These are phyloP conservation scores for Sclerotinia minor DNA, from an alignment of 2,329 filamentous ascomycete species.

Conservation along the genomic window DNA sequence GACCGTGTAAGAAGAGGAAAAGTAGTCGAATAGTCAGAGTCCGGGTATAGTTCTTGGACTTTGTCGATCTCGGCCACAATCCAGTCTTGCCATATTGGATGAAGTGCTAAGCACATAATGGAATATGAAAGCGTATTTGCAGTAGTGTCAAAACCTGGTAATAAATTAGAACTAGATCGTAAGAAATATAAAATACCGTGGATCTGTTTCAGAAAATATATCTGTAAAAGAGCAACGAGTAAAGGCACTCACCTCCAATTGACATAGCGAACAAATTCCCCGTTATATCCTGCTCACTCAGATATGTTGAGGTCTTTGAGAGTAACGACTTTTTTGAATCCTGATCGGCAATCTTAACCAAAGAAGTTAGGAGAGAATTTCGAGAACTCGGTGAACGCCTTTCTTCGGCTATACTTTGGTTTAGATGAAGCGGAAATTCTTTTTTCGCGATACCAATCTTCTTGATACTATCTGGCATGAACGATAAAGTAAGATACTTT, in stretches of 20 bases:
- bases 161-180: too few relatives aligned
- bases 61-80: constrained; percentile 49
- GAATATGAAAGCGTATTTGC: constrained; percentile 53
- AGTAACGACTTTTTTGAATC: constrained; percentile 17
- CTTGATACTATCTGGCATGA: neutral
- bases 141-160: constrained; percentile 49
- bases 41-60: neutral
- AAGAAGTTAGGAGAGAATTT: constrained; percentile 14
- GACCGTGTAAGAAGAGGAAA: constrained; percentile 26
- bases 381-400: constrained; percentile 26
- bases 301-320: constrained; percentile 6
- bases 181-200: too few relatives aligned
- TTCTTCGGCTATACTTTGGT: constrained; percentile 14
- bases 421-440: constrained; percentile 9
- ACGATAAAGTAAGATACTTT: neutral
- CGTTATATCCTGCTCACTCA: constrained; percentile 27
- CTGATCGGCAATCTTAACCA: constrained; percentile 20
- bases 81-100: constrained; percentile 54
- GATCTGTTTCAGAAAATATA: too few relatives aligned
- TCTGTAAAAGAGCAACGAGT: too few relatives aligned
- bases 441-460: constrained; percentile 2
- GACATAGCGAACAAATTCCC: constrained; percentile 38
- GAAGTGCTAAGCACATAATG: constrained; percentile 48
- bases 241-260: too few relatives aligned
- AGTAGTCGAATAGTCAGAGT: constrained; percentile 24